Base-by-base conservation (phyloP, 192 early-diverging fungal species). In the Gigaspora rosea region DNA sequence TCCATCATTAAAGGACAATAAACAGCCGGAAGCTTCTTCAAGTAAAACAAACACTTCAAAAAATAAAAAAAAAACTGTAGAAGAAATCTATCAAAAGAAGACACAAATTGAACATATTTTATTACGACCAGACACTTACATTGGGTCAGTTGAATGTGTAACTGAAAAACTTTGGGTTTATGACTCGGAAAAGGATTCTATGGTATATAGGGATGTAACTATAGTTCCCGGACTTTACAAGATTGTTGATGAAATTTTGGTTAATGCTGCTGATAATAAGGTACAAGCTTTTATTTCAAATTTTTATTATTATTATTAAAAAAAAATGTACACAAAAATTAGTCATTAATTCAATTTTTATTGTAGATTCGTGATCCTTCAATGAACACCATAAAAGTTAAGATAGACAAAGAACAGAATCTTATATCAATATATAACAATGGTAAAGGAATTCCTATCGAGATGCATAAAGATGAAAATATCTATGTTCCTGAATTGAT, bases 161-260 rank as follows among this genome's bases (percentile, higher is more conserved):
- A 88, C 92, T n/a, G 84, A 86, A 56, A 81, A 88, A 27, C 86
- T 96, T 86, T 99, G 97, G 97, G 89, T 98, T 2, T 93, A 90
- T 72, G 92, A 96, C 71, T 81, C 85, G 13, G 85, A 86, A 12
- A 79, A 78, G 22, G 87, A 91, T 82, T 86, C 82, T 68, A 86
- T 91, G 78, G 77, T 79, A 9, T 86, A 89, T 66, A 88, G 91
- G 62, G 81, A 88, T 12, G 88, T 95, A 41, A 90, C 76, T 2
- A 93, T 90, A 83, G 95, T 95, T 4, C 93, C 93, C 49, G 97
- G 96, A 62, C 79, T 99, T 20, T 98, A 96, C 84, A 99, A 99
- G 82, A 99, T 99, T 76, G 94, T 97, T 51, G 97, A 99, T 80
- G 97, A 99, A 82, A 97, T 99, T 75, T 85, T 99, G 13, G 96